Evolutionary conservation across 2,329 filamentous ascomycete species (phyloP).

Genomic region (Aspergillus sp.): DNA sequence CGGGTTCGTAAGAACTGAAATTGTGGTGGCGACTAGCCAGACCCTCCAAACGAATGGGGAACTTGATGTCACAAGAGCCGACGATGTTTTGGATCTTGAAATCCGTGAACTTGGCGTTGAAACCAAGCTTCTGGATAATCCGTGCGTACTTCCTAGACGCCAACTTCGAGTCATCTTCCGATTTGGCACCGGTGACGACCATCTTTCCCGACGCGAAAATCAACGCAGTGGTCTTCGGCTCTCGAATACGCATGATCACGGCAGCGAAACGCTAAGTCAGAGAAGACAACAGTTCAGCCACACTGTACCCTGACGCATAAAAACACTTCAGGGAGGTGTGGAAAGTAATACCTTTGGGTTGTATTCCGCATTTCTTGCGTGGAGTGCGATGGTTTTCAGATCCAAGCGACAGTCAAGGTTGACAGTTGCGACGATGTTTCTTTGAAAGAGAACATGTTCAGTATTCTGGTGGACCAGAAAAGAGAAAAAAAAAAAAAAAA

Average conservation of each 20-base stretch:
- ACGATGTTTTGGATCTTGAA: conserved; percentile 99
- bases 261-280: conserved; percentile 82
- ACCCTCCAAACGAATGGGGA: conserved; percentile 94
- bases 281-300: conserved; percentile 38
- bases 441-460: conserved; percentile 49
- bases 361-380: conserved; percentile 97
- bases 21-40: conserved; percentile 96
- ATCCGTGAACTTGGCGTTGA: conserved; percentile 98
- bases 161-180: conserved; percentile 94
- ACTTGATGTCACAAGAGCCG: conserved; percentile 98
- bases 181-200: conserved; percentile 97
- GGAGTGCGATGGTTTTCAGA: conserved; percentile 96
- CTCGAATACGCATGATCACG: conserved; percentile 99
- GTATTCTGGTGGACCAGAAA: conserved; percentile 41
- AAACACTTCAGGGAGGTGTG: conserved; percentile 25
- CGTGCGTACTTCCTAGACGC: conserved; percentile 96
- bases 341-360: conserved; percentile 77
- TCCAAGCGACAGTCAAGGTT: conserved; percentile 96
- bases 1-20: conserved; percentile 98
- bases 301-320: conserved; percentile 30
- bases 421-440: conserved; percentile 98
- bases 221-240: conserved; percentile 94
- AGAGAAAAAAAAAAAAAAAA: conserved; percentile 15
- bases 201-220: conserved; percentile 99
- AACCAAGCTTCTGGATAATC: conserved; percentile 99